phyloP scores from a whole-genome alignment of 169 alveolate genomes.

The Amoebophrya sp. region DNA sequence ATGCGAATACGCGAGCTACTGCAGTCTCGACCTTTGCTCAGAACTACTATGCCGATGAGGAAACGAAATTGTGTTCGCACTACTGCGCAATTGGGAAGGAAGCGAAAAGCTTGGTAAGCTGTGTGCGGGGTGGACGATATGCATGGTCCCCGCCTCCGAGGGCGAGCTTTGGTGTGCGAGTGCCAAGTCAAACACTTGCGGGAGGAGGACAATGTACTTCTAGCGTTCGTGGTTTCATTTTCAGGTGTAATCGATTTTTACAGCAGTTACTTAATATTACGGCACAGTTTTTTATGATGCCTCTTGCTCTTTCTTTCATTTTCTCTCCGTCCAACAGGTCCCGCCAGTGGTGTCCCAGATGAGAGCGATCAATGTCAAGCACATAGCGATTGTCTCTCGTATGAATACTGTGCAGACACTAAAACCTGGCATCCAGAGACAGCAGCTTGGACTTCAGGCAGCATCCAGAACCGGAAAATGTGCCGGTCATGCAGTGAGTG shows the following conservation, averaged over 20 bases:
- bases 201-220: background rate
- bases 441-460: background rate
- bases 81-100: slow-evolving; percentile 1
- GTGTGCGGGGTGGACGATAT: background rate
- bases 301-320: background rate
- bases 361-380: background rate
- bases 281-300: background rate
- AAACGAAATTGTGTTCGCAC: background rate
- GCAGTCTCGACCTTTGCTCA: background rate
- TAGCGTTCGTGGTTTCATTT: background rate
- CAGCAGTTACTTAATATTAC: too few relatives aligned
- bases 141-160: background rate
- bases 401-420: background rate
- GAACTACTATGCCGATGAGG: background rate
- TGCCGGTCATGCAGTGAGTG: background rate
- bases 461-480: background rate
- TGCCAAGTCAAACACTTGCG: background rate
- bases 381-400: background rate
- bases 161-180: background rate
- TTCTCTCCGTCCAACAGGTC: background rate
- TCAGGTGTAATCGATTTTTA: background rate
- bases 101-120: background rate
- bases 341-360: background rate
- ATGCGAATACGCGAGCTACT: background rate
- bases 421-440: background rate